Evolutionary conservation across 768 basidiomycete genomes (phyloP).

Genomic region (Lyophyllum shimeji): DNA sequence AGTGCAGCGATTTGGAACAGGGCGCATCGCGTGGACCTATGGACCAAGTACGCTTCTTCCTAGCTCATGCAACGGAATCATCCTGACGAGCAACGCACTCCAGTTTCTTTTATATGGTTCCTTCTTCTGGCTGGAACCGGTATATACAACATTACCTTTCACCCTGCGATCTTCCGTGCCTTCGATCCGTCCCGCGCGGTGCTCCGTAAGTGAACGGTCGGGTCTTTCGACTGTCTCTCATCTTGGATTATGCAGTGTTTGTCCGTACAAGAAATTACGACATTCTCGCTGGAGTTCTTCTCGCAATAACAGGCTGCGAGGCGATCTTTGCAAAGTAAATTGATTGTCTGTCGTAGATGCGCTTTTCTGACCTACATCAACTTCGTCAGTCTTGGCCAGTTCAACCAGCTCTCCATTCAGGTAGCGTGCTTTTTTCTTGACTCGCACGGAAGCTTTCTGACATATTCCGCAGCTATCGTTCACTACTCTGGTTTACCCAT

Average conservation of each 20-base stretch:
- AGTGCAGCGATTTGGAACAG: slow-evolving; percentile 60
- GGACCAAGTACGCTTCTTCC: slow-evolving; percentile 35
- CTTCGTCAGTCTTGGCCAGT: slow-evolving; percentile 57
- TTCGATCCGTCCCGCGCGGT: slow-evolving; percentile 68
- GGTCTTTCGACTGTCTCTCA: background rate
- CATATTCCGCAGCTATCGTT: slow-evolving; percentile 45
- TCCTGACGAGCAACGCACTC: background rate
- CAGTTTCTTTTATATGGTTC: slow-evolving; percentile 60
- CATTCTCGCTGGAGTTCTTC: slow-evolving; percentile 59
- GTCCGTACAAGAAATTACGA: slow-evolving; percentile 64
- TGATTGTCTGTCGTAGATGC: background rate
- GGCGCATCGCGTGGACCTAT: slow-evolving; percentile 48
- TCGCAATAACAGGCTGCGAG: slow-evolving; percentile 71
- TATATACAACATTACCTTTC: slow-evolving; percentile 52
- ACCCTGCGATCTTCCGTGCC: slow-evolving; percentile 62
- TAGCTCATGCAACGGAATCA: background rate
- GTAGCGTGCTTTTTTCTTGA: slow-evolving; percentile 21
- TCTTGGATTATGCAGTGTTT: slow-evolving; percentile 44
- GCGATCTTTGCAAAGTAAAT: slow-evolving; percentile 66
- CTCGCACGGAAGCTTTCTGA: background rate
- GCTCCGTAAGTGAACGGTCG: slow-evolving; percentile 42
- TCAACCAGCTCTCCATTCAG: slow-evolving; percentile 59
- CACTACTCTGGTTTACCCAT: slow-evolving; percentile 52
- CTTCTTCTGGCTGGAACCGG: slow-evolving; percentile 50
- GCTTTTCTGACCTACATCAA: background rate